These are phyloP conservation scores for Coemansia sp. DNA, from an alignment of 192 early-diverging fungal genomes.

Conservation along the genomic window DNA sequence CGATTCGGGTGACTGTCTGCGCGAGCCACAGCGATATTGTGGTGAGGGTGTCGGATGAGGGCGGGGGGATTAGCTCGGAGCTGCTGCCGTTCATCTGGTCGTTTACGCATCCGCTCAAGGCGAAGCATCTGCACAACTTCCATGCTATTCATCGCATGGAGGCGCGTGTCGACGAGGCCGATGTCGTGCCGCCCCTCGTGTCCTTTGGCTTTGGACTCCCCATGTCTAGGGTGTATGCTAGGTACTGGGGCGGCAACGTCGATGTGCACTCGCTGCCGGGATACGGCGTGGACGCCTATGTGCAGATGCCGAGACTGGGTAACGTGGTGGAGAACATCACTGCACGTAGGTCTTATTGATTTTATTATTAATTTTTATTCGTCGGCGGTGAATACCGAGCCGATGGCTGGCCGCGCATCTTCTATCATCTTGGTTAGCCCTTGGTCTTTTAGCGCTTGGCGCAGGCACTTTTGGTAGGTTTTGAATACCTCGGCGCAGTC, in stretches of 20 bases:
- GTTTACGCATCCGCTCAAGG: conserved; percentile 66
- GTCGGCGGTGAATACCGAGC: conserved; percentile 29
- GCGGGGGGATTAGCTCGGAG: conserved; percentile 75
- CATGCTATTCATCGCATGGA: conserved; percentile 74
- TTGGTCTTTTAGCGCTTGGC: conserved; percentile 74
- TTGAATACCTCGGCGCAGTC: conserved; percentile 85
- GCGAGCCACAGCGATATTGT: conserved; percentile 70
- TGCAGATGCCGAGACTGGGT: conserved; percentile 72
- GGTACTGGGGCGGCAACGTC: conserved; percentile 93
- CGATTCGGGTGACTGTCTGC: conserved; percentile 83
- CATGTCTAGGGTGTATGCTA: conserved; percentile 86
- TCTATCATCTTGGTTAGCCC: conserved; percentile 79
- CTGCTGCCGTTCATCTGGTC: conserved; percentile 78
- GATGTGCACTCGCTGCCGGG: conserved; percentile 79
- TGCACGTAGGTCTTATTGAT: background rate
- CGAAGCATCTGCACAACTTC: conserved; percentile 64
- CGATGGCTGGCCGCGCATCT: conserved; percentile 76
- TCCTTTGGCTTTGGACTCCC: conserved; percentile 87
- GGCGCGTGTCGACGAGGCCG: conserved; percentile 67
- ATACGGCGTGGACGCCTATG: conserved; percentile 90
- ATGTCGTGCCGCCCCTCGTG: conserved; percentile 38
- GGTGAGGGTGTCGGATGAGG: conserved; percentile 92
- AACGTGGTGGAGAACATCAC: conserved; percentile 57
- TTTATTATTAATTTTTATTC: background rate
- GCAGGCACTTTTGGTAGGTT: conserved; percentile 78